Conservation (phyloP, 257 asterid species). For the Nicotiana tomentosiformis region DNA sequence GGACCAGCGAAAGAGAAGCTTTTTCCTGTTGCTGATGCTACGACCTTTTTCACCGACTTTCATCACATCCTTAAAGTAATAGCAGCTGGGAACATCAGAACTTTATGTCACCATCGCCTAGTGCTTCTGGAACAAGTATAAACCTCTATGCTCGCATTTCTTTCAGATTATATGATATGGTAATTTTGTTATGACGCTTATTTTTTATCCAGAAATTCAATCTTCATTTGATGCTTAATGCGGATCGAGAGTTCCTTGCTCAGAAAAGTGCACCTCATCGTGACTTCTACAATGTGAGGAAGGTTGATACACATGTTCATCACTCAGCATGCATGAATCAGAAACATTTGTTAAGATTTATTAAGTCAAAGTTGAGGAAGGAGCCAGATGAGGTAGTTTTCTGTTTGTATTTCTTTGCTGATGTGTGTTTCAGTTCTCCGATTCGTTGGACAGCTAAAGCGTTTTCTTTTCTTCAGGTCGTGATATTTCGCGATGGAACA, state of each 20-base stretch:
- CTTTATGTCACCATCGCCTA: slow-evolving; percentile 90
- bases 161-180: slow-evolving; percentile 8
- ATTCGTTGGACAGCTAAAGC: slow-evolving; percentile 6
- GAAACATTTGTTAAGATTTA: slow-evolving; percentile 89
- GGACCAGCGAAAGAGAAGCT: slow-evolving; percentile 71
- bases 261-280: slow-evolving; percentile 99
- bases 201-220: slow-evolving; percentile 73
- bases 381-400: slow-evolving; percentile 89
- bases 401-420: slow-evolving; percentile 5
- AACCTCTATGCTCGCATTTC: not conserved
- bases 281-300: slow-evolving; percentile 94
- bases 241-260: slow-evolving; percentile 96
- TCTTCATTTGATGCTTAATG: slow-evolving; percentile 98
- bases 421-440: slow-evolving; percentile 4
- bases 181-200: not conserved
- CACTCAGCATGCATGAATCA: slow-evolving; percentile 99
- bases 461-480: slow-evolving; percentile 51
- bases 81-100: slow-evolving; percentile 89
- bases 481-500: slow-evolving; percentile 87
- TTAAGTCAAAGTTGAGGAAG: slow-evolving; percentile 90
- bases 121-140: slow-evolving; percentile 89
- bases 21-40: slow-evolving; percentile 89
- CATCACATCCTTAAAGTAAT: slow-evolving; percentile 93
- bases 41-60: slow-evolving; percentile 88
- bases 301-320: slow-evolving; percentile 97